These are phyloP conservation scores for Phytophthora cactorum DNA, from an alignment of 352 stramenopile genomes.

Conservation along the genomic window DNA sequence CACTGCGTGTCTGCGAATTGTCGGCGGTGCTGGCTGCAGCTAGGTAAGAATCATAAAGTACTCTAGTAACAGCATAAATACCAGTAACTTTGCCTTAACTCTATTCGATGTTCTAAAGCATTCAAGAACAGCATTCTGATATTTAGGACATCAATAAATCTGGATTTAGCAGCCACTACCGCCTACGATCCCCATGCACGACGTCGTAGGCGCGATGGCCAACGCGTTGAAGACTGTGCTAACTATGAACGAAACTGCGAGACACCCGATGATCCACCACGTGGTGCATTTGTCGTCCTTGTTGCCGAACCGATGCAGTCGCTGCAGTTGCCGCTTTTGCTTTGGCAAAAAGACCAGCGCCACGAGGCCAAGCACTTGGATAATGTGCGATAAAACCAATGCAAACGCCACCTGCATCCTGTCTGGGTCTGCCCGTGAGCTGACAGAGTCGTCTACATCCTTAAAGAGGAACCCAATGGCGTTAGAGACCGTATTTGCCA, in stretches of 20 bases:
- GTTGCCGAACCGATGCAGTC: conserved; percentile 38
- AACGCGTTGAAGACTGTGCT: conserved; percentile 47
- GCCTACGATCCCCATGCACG: conserved; percentile 44
- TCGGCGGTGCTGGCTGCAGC: conserved; percentile 42
- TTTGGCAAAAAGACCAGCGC: conserved; percentile 54
- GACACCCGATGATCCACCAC: conserved; percentile 41
- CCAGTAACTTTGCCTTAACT: not conserved
- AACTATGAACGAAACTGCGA: conserved; percentile 40
- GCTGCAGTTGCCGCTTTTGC: conserved; percentile 55
- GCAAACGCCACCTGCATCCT: conserved; percentile 45
- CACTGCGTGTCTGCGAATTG: conserved; percentile 42
- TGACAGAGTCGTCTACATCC: conserved; percentile 24
- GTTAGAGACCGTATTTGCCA: conserved; percentile 52
- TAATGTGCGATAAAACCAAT: conserved; percentile 51
- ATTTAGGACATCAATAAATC: conserved; percentile 4
- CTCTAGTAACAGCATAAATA: conserved; percentile 5
- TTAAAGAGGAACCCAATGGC: conserved; percentile 52
- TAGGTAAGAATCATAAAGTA: not conserved
- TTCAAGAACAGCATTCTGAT: conserved; percentile 8
- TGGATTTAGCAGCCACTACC: conserved; percentile 36
- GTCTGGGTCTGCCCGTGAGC: conserved; percentile 20
- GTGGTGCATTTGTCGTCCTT: conserved; percentile 29
- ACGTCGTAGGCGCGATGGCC: conserved; percentile 37
- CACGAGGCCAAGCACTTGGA: conserved; percentile 51
- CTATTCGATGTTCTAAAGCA: not conserved